These are phyloP conservation scores for Trichoderma endophyticum DNA, from an alignment of 2,329 filamentous ascomycete species.

Conservation along the genomic window DNA sequence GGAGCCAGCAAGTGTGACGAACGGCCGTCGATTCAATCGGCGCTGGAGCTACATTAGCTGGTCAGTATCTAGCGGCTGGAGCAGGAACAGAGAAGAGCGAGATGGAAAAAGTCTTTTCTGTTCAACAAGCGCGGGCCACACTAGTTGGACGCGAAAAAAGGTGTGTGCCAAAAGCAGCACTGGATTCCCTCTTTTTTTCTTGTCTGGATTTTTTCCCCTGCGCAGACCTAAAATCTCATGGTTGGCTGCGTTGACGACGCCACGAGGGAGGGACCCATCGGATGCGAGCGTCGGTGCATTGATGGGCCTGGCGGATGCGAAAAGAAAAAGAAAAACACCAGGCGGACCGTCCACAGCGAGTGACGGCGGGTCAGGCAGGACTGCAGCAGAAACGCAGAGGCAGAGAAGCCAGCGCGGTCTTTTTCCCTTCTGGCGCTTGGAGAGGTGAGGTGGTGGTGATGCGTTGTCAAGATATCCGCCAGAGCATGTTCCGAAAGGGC, in stretches of 20 bases:
- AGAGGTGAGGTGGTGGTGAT: constrained; percentile 38
- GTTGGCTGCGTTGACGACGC: constrained; percentile 16
- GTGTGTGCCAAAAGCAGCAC: constrained; percentile 26
- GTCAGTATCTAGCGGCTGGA: neutral
- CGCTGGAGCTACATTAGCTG: constrained; percentile 14
- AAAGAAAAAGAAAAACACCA: neutral
- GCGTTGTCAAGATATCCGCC: constrained; percentile 48
- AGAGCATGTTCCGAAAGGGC: constrained; percentile 31
- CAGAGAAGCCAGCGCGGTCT: neutral
- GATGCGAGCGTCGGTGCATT: neutral
- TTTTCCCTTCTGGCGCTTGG: neutral
- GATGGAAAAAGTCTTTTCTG: neutral
- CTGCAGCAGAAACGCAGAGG: constrained; percentile 11
- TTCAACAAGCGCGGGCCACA: constrained; percentile 32
- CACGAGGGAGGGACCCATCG: constrained; percentile 13
- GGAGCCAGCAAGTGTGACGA: neutral
- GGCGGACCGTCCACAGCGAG: constrained; percentile 7
- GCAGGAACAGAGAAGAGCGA: neutral
- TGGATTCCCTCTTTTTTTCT: constrained; percentile 17
- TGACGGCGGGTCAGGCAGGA: constrained; percentile 30
- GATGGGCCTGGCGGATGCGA: neutral
- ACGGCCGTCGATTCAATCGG: constrained; percentile 8
- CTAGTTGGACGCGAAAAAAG: constrained; percentile 23
- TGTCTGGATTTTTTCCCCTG: constrained; percentile 15
- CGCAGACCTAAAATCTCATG: constrained; percentile 3